These are phyloP conservation scores for Ascochyta viciae-villosae DNA, from an alignment of 2,329 filamentous ascomycete genomes.

Conservation along the genomic window DNA sequence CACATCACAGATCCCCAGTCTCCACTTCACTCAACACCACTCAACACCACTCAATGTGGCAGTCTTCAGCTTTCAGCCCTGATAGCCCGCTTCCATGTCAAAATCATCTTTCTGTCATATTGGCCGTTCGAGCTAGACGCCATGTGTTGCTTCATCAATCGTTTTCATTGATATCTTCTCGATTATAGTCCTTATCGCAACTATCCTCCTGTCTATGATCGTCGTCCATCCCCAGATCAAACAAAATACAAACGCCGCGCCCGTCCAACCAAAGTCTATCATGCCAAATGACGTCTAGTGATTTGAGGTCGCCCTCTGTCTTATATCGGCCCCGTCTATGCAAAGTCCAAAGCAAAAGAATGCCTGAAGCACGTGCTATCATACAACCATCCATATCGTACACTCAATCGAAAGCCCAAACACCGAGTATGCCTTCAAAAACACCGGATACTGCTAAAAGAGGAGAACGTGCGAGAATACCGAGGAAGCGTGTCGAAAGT, in stretches of 20 bases:
- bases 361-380: constrained; percentile 16
- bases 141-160: background rate
- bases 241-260: constrained; percentile 2
- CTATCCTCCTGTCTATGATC: constrained; percentile 1
- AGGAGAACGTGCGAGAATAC: constrained; percentile 1
- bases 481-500: constrained; percentile 7
- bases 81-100: no score
- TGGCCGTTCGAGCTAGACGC: background rate
- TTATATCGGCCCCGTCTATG: constrained; percentile 23
- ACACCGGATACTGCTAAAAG: constrained; percentile 17
- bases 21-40: background rate
- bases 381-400: constrained; percentile 23
- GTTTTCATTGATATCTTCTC: background rate
- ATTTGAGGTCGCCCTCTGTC: constrained; percentile 8
- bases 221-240: background rate
- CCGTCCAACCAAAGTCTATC: constrained; percentile 15
- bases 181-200: background rate
- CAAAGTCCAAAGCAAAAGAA: constrained; percentile 16
- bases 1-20: constrained; percentile 2
- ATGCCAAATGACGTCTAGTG: constrained; percentile 5
- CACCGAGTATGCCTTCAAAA: constrained; percentile 23
- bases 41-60: background rate
- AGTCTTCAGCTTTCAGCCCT: background rate
- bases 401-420: constrained; percentile 17
- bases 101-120: background rate